Evolutionary conservation across 2,329 filamentous ascomycete species (phyloP).

Genomic region (Endocalyx cinctus): DNA sequence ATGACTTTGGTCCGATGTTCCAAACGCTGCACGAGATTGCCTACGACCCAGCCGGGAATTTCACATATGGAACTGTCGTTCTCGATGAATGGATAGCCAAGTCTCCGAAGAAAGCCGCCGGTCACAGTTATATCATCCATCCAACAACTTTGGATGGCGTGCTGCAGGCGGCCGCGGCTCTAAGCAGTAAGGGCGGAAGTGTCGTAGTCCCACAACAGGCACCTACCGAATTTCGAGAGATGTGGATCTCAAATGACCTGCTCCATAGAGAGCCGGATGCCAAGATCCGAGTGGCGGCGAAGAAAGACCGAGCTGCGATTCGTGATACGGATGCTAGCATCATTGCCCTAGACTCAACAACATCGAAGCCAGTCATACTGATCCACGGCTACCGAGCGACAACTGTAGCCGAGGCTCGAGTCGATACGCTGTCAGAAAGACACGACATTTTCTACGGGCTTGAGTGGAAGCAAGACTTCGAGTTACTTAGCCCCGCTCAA

Average conservation of each 20-base stretch:
- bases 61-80: neutral
- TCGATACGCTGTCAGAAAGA: too few relatives aligned
- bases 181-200: neutral
- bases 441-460: too few relatives aligned
- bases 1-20: slow-evolving; percentile 1
- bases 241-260: neutral
- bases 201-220: neutral
- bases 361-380: neutral
- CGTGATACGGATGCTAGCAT: neutral
- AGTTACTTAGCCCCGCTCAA: too few relatives aligned
- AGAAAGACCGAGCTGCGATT: neutral
- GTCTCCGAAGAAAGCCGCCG: too few relatives aligned
- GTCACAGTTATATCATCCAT: slow-evolving; percentile 2
- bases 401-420: too few relatives aligned
- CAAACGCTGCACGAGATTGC: slow-evolving; percentile 1
- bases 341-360: neutral
- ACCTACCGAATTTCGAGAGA: neutral
- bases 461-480: neutral
- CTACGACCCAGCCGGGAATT: neutral
- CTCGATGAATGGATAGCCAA: slow-evolving; percentile 1
- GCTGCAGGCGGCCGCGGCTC: slow-evolving; percentile 1
- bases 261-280: neutral
- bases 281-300: slow-evolving; percentile 1
- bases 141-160: slow-evolving; percentile 3
- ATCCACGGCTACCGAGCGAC: too few relatives aligned